Base-by-base conservation (phyloP, 1,139 yeast genomes). In the Meyerozyma guilliermondii region DNA sequence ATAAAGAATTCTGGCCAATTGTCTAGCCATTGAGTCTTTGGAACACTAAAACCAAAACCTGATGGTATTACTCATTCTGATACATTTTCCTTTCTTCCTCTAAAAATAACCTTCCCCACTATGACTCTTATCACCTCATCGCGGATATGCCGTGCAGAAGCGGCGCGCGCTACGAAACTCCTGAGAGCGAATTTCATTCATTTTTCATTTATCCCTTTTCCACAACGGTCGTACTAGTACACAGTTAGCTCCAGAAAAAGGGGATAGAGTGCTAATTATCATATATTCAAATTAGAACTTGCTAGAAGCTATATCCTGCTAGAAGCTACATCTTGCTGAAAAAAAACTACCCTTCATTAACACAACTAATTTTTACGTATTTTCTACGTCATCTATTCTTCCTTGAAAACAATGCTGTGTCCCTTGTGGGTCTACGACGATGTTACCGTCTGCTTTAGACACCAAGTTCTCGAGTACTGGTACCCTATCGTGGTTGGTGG, bases 391-490 rank as follows among this genome's bases (percentile, higher is more conserved):
- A 17, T 20, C 16, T 33, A 10, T 33, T 20, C 24, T 20, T 33
- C 24, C 13, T 9, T 33, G 8, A 2, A 17, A 10, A 5, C 36
- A 17, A 33, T 33, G 36, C 36, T 33, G 36, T 65, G 69, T 47
- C 52, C 56, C 28, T 51, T 66, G 39, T 73, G 78, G 78, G 55
- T 58, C 43, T 67, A 62, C 49, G 78, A 72, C 48, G 78, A 72
- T 54, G 62, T 79, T 40, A 67, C 81, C 5, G 53, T 50, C 16
- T 76, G 80, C 56, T 70, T 74, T 8, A 62, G 76, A 40, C 68
- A 69, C 38, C 35, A 43, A 34, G 45, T 55, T 24, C 52, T 76
- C 41, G 74, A 72, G 40, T 53, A 59, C 28, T 52, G 56, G 41
- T 55, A 63, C 10, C 78, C 78, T 0, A 39, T 63, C 7, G 46